Base-by-base conservation (phyloP, 768 basidiomycete species). In the Termitomyces sp. region DNA sequence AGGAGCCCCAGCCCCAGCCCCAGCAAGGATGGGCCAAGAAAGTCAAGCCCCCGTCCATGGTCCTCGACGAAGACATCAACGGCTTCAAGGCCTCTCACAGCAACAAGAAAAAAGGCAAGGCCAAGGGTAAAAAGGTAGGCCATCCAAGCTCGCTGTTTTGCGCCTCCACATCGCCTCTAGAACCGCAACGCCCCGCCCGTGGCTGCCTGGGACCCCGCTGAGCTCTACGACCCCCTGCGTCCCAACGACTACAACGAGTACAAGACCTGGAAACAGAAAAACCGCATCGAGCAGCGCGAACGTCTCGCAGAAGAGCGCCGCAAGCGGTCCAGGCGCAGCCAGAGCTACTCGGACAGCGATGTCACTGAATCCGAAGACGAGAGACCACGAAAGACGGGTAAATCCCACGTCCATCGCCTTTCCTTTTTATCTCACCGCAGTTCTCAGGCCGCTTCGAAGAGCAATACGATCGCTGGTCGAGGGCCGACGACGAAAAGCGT, bases 171-270 rank as follows among this genome's bases (percentile, higher is more conserved):
- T 46, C 26, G 30, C 46, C 59, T 63, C 12, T 64, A 89, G 86
- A 87, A 88, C 66, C 88, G 87, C 63, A 80, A 83, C 66, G 71
- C 77, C 0, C 81, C 81, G 47, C 71, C 78, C 12, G 63, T 82
- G 6, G 71, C 73, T 2, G 71, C 83, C 2, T 93, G 92, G 92
- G 91, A 94, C 71, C 92, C 92, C 5, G 68, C 73, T 58, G 92
- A 93, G 66, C 78, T 74, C 32, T 95, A 95, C 68, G 93, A 95
- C 63, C 89, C 91, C 1, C 72, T 86, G 23, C 83, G 89, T 28
- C 93, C 93, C 2, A 94, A 94, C 60, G 93, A 95, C 64, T 93
- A 94, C 72, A 86, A 88, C 64, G 93, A 94, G 65, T 94, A 86
- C 78, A 94, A 93, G 67, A 65, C 84, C 12, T 93, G 86, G 86